Base-by-base conservation (phyloP, 768 basidiomycete species). In the Exsudoporus frostii region DNA sequence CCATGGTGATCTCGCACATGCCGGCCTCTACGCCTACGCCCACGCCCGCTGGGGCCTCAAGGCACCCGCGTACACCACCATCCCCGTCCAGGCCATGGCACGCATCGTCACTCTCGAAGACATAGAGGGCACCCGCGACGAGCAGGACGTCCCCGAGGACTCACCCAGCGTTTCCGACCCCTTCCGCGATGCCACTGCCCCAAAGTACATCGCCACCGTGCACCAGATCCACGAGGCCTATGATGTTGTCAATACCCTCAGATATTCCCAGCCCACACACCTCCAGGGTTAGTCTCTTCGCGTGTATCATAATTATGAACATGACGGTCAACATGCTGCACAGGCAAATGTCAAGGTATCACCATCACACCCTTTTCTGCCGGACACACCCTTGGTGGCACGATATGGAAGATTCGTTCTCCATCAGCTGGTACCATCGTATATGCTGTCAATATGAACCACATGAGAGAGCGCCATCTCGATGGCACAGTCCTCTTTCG, bases 341-440 rank as follows among this genome's bases (percentile, higher is more conserved):
- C 65, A 90, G 90, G 92, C 46, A 91, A 93, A 75, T 92, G 90
- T 64, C 90, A 94, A 67, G 92, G 92, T 17, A 74, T 95, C 63
- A 95, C 93, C 2, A 90, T 99, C 57, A 95, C 94, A 17, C 93
- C 97, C 1, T 97, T 94, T 72, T 88, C 90, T 62, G 89, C 93
- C 13, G 97, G 96, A 0, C 95, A 98, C 69, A 92, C 92, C 0
- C 80, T 99, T 15, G 97, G 97, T 55, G 97, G 96, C 40, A 92
- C 95, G 6, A 90, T 99, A 57, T 98, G 94, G 94, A 98, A 98
- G 67, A 89, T 99, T 56, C 86, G 97, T n/a, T 98, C 95, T 0
- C 94, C 97, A 2, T 93, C 94, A 0, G 91, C 92, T 11, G 96
- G 95, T 4, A 98, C 97, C 4, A 88, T 98, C 32, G 76, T 98